A percentile compares a stretch with the other conserved stretches of the same genome.
phyloP scores from a whole-genome alignment of 257 asterid species.

The Solanum megistacrolobum region DNA sequence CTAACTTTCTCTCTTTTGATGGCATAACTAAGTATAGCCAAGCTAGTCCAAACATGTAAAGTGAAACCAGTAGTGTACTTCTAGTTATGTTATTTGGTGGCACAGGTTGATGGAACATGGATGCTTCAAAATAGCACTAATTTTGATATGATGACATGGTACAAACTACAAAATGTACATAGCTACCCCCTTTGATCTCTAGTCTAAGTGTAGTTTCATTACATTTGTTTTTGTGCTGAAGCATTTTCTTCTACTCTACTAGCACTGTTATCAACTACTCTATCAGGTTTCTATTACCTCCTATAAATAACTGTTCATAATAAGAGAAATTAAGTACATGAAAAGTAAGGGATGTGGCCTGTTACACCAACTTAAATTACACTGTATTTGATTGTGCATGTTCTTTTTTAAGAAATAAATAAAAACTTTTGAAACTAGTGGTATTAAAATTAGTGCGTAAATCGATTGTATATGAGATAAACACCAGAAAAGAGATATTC shows the following conservation, averaged over 20 bases:
- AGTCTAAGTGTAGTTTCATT: background rate
- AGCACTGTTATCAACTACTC: background rate
- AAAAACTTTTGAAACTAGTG: background rate
- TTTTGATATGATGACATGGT: background rate
- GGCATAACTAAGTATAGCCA: background rate
- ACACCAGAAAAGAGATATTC: background rate
- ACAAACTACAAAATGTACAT: background rate
- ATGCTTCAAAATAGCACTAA: background rate
- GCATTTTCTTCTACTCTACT: fast-evolving
- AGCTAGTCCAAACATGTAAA: background rate
- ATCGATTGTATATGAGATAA: no score
- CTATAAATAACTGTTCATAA: background rate
- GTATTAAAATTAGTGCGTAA: no score
- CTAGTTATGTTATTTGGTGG: background rate
- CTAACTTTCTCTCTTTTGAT: background rate
- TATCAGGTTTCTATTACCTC: background rate
- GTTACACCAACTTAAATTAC: background rate
- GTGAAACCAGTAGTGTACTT: background rate
- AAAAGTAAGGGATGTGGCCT: background rate
- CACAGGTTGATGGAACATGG: background rate
- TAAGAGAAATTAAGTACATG: background rate
- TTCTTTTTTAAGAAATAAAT: background rate
- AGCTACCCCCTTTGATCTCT: background rate
- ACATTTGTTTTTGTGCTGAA: background rate
- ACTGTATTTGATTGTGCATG: background rate